phyloP scores from a whole-genome alignment of 2,329 filamentous ascomycete genomes.

The Ophiobolus disseminans region DNA sequence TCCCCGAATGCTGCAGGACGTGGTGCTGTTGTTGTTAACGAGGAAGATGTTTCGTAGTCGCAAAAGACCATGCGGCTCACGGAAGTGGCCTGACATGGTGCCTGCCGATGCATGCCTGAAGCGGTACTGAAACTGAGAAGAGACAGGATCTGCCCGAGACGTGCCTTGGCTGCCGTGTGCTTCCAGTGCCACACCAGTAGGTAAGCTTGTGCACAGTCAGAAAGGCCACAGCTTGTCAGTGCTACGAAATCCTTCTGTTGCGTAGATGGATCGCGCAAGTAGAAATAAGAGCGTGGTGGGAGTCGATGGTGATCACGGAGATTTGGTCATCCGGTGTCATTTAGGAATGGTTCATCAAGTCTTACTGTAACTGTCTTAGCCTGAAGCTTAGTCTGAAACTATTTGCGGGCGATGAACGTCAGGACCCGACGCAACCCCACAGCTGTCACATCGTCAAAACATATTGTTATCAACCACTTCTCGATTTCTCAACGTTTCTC shows the following conservation, averaged over 20 bases:
- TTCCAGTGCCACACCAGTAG: no score
- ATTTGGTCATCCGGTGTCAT: neutral
- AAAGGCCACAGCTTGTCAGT: no score
- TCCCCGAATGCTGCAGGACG: no score
- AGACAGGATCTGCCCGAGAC: constrained; percentile 28
- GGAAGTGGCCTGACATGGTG: constrained; percentile 1
- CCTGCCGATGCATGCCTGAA: constrained; percentile 16
- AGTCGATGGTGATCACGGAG: neutral
- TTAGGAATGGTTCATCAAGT: constrained; percentile 16
- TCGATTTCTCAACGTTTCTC: constrained; percentile 16
- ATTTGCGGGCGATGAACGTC: constrained; percentile 26
- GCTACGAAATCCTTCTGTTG: no score
- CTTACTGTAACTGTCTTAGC: constrained; percentile 14
- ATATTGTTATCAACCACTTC: constrained; percentile 9
- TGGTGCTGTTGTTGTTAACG: no score
- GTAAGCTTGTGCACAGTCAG: no score
- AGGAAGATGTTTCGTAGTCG: constrained; percentile 2
- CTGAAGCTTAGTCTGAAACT: constrained; percentile 23
- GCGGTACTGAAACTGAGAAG: constrained; percentile 29
- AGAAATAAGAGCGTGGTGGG: no score
- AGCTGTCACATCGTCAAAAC: constrained; percentile 29
- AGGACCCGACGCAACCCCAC: constrained; percentile 15
- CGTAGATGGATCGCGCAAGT: no score
- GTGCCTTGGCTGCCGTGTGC: constrained; percentile 4
- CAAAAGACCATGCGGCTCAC: constrained; percentile 7